Evolutionary conservation across 148 eudicot genomes (phyloP), one percentile per base, ranked within the genome.

Genomic region (Linanthus parryae): DNA sequence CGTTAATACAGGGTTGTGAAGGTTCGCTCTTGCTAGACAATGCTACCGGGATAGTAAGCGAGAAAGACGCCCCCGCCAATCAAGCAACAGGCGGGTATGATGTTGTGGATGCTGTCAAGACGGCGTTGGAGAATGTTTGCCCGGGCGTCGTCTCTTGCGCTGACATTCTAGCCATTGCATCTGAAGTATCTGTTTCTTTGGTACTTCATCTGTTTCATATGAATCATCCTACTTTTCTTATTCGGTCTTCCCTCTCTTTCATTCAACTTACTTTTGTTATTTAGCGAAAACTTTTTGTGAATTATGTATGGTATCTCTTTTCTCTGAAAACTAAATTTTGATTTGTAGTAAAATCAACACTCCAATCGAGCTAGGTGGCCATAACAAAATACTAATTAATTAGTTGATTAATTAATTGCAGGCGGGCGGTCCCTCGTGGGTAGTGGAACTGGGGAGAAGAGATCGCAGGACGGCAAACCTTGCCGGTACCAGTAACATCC

Each of bases 71-170:
- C 28, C 29, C 40, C 3, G 57, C 65, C 2, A 72, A 67, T 35
- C 3, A 8, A 3, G 63, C 9, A n/a, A 40, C 1, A 13, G 72
- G 2, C 10, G 77, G 77, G n/a, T 72, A 33, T 29, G 44, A 40
- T 18, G 72, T 72, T 1, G 61, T 72, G 17, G 76, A 72, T 44
- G 42, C 51, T 26, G 67, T 72, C 27, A 72, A 72, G 28, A 35
- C 57, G 57, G 68, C 76, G 2, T 27, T 72, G 11, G 76, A 72
- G 60, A 61, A 34, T 22, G 47, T 63, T 4, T 72, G 76, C 58
- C 67, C 68, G 2, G 68, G 68, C 10, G 58, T 62, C 15, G 76
- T 72, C 3, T 72, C 76, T 11, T 72, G 76, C 48, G 61, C 76
- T 5, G 76, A 72, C 39, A 72, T 72, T 44, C 24, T 72, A 24